Base-by-base conservation (phyloP, 257 asterid species). In the Euphrasia confusa region DNA sequence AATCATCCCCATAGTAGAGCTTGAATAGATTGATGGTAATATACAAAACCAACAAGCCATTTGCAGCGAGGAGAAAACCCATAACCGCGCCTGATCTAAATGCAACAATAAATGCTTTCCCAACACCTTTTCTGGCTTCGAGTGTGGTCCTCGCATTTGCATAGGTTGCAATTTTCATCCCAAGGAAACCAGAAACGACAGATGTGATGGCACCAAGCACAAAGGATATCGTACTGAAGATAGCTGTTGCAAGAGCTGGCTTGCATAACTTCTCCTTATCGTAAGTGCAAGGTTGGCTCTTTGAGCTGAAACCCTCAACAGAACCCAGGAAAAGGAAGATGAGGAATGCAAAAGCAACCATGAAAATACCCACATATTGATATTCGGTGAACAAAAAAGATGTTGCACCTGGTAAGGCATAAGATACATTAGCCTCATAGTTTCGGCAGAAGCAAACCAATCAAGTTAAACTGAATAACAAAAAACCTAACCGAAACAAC, bases 31-130 rank as follows among this genome's bases (percentile, higher is more conserved):
- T 91, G 75, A 91, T 88, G 14, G 88, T 54, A 68, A 91, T 82
- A 68, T 75, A 91, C 13, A 88, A 84, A 77, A 91, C 98, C 83
- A 91, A 67, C 15, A 91, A 85, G 7, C 98, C 98, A 74, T 86
- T 91, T 35, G 96, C 92, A 61, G 98, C 95, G 63, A 91, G 95
- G 68, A 91, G 90, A 71, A 91, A 91, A n/a, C 98, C 98, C 98
- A 91, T 91, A 54, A 91, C 98, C 47, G 98, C 96, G 52, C 98
- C 98, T 59, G 88, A 82, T 60, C 92, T 81, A 42, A 84, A 84
- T 33, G 92, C 92, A 21, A 24, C 37, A 49, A 84, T 84, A 60
- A 84, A 84, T 57, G 92, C 92, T 69, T 81, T 81, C 39, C 92
- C 92, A 14, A 91, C 96, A 52, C 98, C 95, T 74, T 86, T 88